A percentile compares a stretch with the other conserved stretches of the same genome.
Conservation (phyloP, 495 filamentous ascomycete genomes). For the Tetracladium setigerum region DNA sequence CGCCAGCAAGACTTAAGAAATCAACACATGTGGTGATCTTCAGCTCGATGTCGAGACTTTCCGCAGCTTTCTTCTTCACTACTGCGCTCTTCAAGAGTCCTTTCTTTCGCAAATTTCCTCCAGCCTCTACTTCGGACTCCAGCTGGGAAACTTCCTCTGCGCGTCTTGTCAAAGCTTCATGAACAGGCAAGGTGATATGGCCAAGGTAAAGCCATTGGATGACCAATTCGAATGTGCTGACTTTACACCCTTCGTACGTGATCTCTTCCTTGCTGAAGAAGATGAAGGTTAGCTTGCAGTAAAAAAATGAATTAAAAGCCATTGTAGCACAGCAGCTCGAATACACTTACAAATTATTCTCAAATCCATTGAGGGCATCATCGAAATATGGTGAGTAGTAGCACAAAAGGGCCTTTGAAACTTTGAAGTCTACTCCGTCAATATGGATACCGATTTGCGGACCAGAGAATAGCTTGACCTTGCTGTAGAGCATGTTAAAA, state of each 20-base stretch:
- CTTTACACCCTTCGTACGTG: background rate
- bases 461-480: background rate
- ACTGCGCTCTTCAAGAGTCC: too few relatives aligned
- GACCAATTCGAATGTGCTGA: background rate
- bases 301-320: too few relatives aligned
- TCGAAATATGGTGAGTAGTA: background rate
- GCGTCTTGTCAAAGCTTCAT: too few relatives aligned
- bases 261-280: too few relatives aligned
- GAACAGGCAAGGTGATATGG: background rate
- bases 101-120: too few relatives aligned
- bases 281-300: too few relatives aligned
- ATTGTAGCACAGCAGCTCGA: too few relatives aligned
- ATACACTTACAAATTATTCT: too few relatives aligned
- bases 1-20: constrained; percentile 5
- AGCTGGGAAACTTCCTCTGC: too few relatives aligned
- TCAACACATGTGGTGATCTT: background rate
- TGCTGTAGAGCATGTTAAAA: background rate
- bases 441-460: background rate
- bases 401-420: background rate
- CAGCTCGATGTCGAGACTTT: too few relatives aligned
- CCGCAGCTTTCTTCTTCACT: too few relatives aligned
- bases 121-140: too few relatives aligned
- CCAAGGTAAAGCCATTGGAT: constrained; percentile 5
- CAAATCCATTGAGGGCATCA: background rate
- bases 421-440: background rate